Evolutionary conservation across 2,329 filamentous ascomycete species (phyloP).

Genomic region (Hawksworthiomyces lignivorus): DNA sequence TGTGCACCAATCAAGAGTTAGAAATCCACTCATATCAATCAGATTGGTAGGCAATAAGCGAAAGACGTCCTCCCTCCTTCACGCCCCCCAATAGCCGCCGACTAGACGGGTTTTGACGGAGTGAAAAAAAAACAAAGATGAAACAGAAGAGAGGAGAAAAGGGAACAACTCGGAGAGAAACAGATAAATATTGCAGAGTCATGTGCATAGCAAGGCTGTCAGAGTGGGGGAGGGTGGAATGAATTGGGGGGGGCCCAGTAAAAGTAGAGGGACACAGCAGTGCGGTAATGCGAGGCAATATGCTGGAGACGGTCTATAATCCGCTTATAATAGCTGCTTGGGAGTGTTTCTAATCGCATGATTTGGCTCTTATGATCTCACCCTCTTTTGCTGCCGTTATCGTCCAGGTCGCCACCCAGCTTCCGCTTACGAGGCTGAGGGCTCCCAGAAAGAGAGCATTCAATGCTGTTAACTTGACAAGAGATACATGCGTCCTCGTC

Average conservation of each 20-base stretch:
- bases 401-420: conserved; percentile 56
- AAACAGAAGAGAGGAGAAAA: background rate
- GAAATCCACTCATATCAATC: conserved; percentile 20
- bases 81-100: conserved; percentile 4
- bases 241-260: background rate
- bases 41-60: no score
- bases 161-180: background rate
- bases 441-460: conserved; percentile 71
- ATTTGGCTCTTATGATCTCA: no score
- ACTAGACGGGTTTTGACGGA: background rate
- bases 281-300: no score
- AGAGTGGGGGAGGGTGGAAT: conserved; percentile 9
- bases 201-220: conserved; percentile 12
- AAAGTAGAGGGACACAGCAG: no score
- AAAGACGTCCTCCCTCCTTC: no score
- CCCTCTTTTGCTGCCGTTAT: conserved; percentile 61
- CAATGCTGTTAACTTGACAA: conserved; percentile 69
- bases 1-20: conserved; percentile 45
- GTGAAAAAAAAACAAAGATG: background rate
- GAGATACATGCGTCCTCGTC: conserved; percentile 69
- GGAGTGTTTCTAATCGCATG: no score
- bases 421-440: conserved; percentile 76
- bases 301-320: background rate
- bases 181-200: conserved; percentile 6
- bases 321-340: background rate